Conservation (phyloP, 2,329 filamentous ascomycete genomes). For the Bipolaris victoriae region DNA sequence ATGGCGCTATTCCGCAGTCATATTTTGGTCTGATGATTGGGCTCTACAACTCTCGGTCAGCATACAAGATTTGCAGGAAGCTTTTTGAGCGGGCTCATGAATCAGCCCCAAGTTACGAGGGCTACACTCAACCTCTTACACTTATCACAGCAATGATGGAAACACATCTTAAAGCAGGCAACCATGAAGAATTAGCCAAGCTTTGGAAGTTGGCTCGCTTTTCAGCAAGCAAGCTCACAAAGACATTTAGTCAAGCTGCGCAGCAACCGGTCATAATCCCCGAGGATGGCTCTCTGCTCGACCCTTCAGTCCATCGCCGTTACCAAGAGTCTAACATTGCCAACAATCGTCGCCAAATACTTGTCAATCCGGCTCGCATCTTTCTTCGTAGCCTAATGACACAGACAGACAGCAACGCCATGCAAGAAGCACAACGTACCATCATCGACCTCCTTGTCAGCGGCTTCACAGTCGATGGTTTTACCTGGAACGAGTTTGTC, state of each 20-base stretch:
- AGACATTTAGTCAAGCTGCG: constrained; percentile 43
- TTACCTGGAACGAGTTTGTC: constrained; percentile 82
- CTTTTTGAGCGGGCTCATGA: constrained; percentile 32
- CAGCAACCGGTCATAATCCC: constrained; percentile 36
- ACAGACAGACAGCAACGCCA: constrained; percentile 42
- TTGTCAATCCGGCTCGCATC: constrained; percentile 56
- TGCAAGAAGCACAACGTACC: constrained; percentile 39
- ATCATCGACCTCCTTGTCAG: constrained; percentile 63
- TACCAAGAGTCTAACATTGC: constrained; percentile 34
- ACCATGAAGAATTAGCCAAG: constrained; percentile 65
- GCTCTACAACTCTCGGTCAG: constrained; percentile 57
- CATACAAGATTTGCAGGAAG: constrained; percentile 50
- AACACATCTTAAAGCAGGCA: constrained; percentile 63
- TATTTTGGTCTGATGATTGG: constrained; percentile 65
- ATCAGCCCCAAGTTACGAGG: constrained; percentile 18
- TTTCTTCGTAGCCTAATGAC: constrained; percentile 63
- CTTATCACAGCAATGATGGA: constrained; percentile 68
- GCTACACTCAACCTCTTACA: constrained; percentile 42
- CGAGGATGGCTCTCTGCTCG: constrained; percentile 29
- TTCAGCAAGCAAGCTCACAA: constrained; percentile 55
- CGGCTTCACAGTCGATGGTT: constrained; percentile 76
- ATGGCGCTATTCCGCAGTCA: constrained; percentile 55
- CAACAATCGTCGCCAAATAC: constrained; percentile 54
- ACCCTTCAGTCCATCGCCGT: constrained; percentile 26
- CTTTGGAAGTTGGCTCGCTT: constrained; percentile 70